These are phyloP conservation scores for Groenewaldozyma auringiensis DNA, from an alignment of 1,139 yeast genomes.

Conservation along the genomic window DNA sequence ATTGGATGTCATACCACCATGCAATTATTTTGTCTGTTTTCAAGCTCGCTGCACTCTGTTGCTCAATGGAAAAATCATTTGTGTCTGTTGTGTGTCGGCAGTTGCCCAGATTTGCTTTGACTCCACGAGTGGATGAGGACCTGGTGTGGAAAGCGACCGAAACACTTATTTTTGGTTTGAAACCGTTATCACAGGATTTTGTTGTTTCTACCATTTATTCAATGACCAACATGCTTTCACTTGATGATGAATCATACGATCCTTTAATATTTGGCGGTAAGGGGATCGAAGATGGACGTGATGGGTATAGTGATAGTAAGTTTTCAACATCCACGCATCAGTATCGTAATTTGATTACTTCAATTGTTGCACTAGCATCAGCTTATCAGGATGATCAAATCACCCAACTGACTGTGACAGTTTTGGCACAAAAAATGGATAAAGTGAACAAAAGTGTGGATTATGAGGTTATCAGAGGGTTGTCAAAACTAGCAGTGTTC, in stretches of 20 bases:
- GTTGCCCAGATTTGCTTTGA: slow-evolving; percentile 36
- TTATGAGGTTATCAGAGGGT: slow-evolving; percentile 42
- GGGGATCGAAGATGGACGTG: neutral
- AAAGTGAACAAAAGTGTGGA: slow-evolving; percentile 37
- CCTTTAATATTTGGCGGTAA: neutral
- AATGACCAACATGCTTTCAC: slow-evolving; percentile 63
- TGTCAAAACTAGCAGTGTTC: slow-evolving; percentile 50
- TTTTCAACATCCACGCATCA: neutral
- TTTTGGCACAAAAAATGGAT: slow-evolving; percentile 72
- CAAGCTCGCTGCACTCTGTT: slow-evolving; percentile 50
- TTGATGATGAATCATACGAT: slow-evolving; percentile 35
- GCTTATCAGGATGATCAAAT: slow-evolving; percentile 67
- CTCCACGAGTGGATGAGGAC: slow-evolving; percentile 30
- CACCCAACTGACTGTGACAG: slow-evolving; percentile 72
- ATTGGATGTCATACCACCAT: slow-evolving; percentile 24
- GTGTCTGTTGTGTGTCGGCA: slow-evolving; percentile 26
- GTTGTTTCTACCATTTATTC: slow-evolving; percentile 84
- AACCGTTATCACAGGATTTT: slow-evolving; percentile 59
- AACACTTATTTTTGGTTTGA: slow-evolving; percentile 38
- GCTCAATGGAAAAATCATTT: slow-evolving; percentile 34
- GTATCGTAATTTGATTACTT: slow-evolving; percentile 48
- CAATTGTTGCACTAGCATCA: slow-evolving; percentile 64
- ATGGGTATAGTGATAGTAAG: neutral
- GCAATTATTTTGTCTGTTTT: slow-evolving; percentile 42
- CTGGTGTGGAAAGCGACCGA: slow-evolving; percentile 31